Conservation (phyloP, 2,329 filamentous ascomycete genomes). For the Emergomyces africanus region DNA sequence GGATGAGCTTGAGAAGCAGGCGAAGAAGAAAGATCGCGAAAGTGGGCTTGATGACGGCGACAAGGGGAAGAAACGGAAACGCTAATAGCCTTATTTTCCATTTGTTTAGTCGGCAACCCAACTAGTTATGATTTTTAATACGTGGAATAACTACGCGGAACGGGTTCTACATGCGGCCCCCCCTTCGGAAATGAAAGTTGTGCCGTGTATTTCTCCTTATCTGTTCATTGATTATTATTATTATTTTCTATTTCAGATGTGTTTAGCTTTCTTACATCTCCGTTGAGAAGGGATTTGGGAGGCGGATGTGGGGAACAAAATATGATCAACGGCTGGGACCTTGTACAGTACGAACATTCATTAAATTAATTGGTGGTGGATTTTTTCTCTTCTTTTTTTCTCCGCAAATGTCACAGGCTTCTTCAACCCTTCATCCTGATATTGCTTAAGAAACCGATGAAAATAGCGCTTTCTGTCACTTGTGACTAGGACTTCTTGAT, state of each 20-base stretch:
- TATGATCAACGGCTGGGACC: not conserved
- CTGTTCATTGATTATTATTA: not conserved
- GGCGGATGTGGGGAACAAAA: not conserved
- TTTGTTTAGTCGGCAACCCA: not conserved
- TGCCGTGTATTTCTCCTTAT: not conserved
- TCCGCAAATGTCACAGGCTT: too few species aligned
- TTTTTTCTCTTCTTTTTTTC: too few species aligned
- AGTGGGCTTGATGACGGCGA: conserved; percentile 42
- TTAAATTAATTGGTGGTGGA: too few species aligned
- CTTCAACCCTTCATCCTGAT: too few species aligned
- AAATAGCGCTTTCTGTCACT: too few species aligned
- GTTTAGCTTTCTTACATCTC: not conserved
- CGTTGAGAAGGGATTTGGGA: not conserved
- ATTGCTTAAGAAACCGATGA: too few species aligned
- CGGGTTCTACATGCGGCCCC: not conserved
- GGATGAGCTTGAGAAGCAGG: conserved; percentile 90
- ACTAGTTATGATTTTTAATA: not conserved
- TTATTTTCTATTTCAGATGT: not conserved
- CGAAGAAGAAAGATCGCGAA: conserved; percentile 49
- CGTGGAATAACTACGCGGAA: not conserved
- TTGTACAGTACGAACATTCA: not conserved
- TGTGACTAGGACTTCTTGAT: too few species aligned
- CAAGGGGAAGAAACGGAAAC: conserved; percentile 61
- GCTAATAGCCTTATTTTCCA: conserved; percentile 27
- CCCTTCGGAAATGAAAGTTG: not conserved